These are phyloP conservation scores for Thelephora terrestris DNA, from an alignment of 1,284 basidiomycete genomes.

Conservation along the genomic window DNA sequence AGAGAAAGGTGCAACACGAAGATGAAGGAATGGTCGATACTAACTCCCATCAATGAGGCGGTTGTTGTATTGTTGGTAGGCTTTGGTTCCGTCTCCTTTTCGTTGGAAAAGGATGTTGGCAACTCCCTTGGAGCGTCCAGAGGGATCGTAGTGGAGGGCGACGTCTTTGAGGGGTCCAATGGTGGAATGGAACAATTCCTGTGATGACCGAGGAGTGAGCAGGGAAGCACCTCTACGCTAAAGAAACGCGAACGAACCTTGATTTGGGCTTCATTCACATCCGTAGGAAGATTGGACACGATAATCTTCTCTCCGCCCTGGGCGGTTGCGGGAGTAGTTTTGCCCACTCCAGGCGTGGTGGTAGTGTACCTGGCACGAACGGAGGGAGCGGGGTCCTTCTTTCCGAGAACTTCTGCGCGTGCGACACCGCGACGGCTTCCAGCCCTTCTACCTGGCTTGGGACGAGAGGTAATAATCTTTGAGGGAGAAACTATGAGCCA, in stretches of 20 bases:
- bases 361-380: slow-evolving; percentile 37
- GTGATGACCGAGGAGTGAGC: slow-evolving; percentile 8
- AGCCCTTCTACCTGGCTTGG: slow-evolving; percentile 38
- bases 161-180: slow-evolving; percentile 83
- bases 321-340: slow-evolving; percentile 26
- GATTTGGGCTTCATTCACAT: slow-evolving; percentile 91
- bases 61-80: slow-evolving; percentile 93
- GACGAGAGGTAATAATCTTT: slow-evolving; percentile 69
- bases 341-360: slow-evolving; percentile 25
- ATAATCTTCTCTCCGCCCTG: slow-evolving; percentile 79
- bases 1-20: slow-evolving; percentile 20
- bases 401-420: slow-evolving; percentile 49
- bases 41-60: slow-evolving; percentile 99
- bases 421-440: slow-evolving; percentile 30
- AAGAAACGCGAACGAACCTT: slow-evolving; percentile 47
- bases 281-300: slow-evolving; percentile 89
- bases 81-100: slow-evolving; percentile 86
- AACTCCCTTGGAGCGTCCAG: slow-evolving; percentile 84
- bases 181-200: slow-evolving; percentile 92
- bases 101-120: slow-evolving; percentile 83
- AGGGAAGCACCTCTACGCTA: not conserved
- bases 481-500: slow-evolving; percentile 14
- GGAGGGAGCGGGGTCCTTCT: slow-evolving; percentile 30
- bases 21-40: slow-evolving; percentile 55
- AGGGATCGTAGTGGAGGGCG: slow-evolving; percentile 76